Conservation (phyloP, 768 basidiomycete genomes). For the Hypholoma sublateritium region DNA sequence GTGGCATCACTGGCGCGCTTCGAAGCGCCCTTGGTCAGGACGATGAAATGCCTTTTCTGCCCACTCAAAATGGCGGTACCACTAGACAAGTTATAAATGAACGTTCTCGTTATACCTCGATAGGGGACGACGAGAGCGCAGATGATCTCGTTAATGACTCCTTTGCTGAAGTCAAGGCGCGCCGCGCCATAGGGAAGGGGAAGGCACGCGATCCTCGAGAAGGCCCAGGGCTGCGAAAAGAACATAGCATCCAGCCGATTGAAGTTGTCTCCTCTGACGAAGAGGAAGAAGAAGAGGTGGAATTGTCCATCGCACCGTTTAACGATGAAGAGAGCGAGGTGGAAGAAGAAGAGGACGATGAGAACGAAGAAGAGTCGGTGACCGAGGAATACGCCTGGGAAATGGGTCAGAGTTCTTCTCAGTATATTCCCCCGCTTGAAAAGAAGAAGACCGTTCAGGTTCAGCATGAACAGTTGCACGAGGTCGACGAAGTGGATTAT, state of each 20-base stretch:
- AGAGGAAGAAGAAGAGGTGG: slow-evolving; percentile 27
- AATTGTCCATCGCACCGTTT: slow-evolving; percentile 18
- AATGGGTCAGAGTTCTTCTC: slow-evolving; percentile 11
- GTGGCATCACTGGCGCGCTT: slow-evolving; percentile 57
- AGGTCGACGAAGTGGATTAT: slow-evolving; percentile 21
- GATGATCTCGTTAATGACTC: slow-evolving; percentile 48
- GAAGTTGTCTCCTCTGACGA: slow-evolving; percentile 39
- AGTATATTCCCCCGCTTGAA: slow-evolving; percentile 5
- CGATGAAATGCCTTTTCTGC: slow-evolving; percentile 18
- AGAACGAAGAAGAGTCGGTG: slow-evolving; percentile 15
- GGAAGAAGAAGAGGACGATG: slow-evolving; percentile 22
- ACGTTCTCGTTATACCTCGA: slow-evolving; percentile 10
- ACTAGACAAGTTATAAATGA: not conserved
- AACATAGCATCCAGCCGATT: slow-evolving; percentile 42
- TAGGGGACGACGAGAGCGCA: slow-evolving; percentile 23
- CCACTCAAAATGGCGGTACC: slow-evolving; percentile 1
- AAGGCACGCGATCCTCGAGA: slow-evolving; percentile 64
- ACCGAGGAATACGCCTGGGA: slow-evolving; percentile 14
- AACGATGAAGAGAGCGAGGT: slow-evolving; percentile 29
- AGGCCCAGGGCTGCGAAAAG: slow-evolving; percentile 50
- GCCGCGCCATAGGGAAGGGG: slow-evolving; percentile 47
- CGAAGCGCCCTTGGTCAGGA: slow-evolving; percentile 57
- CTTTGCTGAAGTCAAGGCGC: slow-evolving; percentile 51
- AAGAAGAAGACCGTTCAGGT: slow-evolving; percentile 12
- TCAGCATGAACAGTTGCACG: slow-evolving; percentile 25